These are phyloP conservation scores for Tremella fuciformis DNA, from an alignment of 768 basidiomycete genomes.

Conservation along the genomic window DNA sequence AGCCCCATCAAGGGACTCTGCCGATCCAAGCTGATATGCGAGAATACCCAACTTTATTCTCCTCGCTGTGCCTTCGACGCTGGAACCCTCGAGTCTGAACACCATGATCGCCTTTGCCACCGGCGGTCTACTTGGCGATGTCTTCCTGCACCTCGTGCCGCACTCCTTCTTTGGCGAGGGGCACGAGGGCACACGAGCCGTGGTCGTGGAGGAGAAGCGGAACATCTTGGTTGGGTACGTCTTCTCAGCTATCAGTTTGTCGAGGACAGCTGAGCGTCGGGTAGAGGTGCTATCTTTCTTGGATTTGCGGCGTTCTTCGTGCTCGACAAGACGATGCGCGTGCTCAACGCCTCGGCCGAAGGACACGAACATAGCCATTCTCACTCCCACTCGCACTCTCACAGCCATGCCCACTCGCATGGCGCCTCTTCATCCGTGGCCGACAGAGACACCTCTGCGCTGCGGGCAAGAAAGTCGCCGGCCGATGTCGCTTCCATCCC, in stretches of 20 bases:
- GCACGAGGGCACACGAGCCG: constrained; percentile 20
- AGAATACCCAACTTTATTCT: constrained; percentile 93
- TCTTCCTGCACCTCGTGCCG: constrained; percentile 85
- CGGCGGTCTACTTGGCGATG: constrained; percentile 86
- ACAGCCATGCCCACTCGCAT: constrained; percentile 56
- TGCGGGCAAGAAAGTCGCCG: constrained; percentile 52
- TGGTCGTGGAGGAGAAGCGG: constrained; percentile 50
- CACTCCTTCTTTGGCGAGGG: constrained; percentile 87
- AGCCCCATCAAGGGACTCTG: constrained; percentile 41
- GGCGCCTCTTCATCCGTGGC: not conserved
- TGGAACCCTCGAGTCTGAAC: constrained; percentile 77
- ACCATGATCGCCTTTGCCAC: constrained; percentile 96
- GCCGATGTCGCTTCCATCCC: constrained; percentile 24
- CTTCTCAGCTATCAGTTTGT: not conserved
- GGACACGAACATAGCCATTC: constrained; percentile 58
- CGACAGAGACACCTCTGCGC: constrained; percentile 47
- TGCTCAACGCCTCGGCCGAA: constrained; percentile 65
- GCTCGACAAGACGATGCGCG: constrained; percentile 86
- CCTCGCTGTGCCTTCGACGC: constrained; percentile 85
- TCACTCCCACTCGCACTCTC: constrained; percentile 59
- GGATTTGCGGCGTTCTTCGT: constrained; percentile 89
- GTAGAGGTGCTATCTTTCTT: constrained; percentile 63
- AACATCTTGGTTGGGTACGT: constrained; percentile 83
- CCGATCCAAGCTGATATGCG: constrained; percentile 18
- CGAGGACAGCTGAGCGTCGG: not conserved